Evolutionary conservation across 352 stramenopile genomes (phyloP).

Genomic region (Phytophthora sojae): DNA sequence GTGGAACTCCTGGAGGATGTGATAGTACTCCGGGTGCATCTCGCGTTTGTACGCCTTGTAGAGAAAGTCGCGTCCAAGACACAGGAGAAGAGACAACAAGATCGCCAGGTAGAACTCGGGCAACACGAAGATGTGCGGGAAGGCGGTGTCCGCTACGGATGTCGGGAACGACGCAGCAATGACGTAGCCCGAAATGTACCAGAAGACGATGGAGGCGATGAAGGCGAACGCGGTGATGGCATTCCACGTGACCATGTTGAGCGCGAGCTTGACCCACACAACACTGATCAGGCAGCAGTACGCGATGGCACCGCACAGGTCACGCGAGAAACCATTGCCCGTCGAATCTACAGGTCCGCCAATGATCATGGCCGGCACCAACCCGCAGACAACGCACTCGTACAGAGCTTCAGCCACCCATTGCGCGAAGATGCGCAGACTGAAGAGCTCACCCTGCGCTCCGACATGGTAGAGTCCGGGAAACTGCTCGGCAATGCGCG

Average conservation of each 20-base stretch:
- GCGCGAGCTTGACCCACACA: constrained; percentile 78
- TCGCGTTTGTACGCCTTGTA: constrained; percentile 90
- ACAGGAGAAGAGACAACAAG: constrained; percentile 76
- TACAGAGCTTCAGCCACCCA: constrained; percentile 88
- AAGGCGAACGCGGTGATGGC: constrained; percentile 63
- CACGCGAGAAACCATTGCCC: constrained; percentile 67
- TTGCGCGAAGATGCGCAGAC: constrained; percentile 73
- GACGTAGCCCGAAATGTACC: constrained; percentile 72
- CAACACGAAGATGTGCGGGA: constrained; percentile 80
- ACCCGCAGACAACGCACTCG: constrained; percentile 74
- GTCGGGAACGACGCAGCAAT: constrained; percentile 69
- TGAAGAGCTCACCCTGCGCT: constrained; percentile 85
- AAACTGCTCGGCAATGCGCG: constrained; percentile 74
- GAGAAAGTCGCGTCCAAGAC: constrained; percentile 80
- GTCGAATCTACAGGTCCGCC: constrained; percentile 63
- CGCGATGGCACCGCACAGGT: constrained; percentile 74
- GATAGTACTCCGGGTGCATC: constrained; percentile 87
- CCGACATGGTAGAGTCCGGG: constrained; percentile 85
- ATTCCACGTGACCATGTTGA: constrained; percentile 90
- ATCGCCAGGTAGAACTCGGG: constrained; percentile 83
- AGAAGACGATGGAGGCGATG: constrained; percentile 73
- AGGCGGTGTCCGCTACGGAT: constrained; percentile 69
- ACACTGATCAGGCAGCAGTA: constrained; percentile 88
- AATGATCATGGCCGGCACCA: constrained; percentile 71
- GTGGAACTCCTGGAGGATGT: constrained; percentile 86